Conservation (phyloP, 345 rosid genomes). For the Anacardium occidentale region DNA sequence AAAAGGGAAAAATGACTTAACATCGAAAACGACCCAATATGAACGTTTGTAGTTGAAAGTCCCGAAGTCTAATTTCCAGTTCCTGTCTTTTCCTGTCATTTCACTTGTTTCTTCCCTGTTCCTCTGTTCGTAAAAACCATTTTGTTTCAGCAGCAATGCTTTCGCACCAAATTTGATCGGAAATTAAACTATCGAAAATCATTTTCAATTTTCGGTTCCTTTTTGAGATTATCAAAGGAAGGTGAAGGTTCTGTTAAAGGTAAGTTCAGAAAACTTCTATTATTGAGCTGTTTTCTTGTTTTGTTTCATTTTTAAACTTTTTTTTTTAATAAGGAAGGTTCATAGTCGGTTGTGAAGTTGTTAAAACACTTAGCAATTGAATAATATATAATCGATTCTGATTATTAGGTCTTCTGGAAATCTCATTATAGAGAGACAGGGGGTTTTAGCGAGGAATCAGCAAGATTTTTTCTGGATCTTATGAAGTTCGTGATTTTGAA, state of each 20-base stretch:
- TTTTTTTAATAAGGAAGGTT: neutral
- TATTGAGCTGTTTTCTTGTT: neutral
- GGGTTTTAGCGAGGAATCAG: neutral
- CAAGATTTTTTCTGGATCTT: too few relatives aligned
- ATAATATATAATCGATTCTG: too few relatives aligned
- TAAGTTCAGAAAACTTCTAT: neutral
- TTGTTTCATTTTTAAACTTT: neutral
- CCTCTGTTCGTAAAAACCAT: too few relatives aligned
- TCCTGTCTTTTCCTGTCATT: conserved; percentile 33
- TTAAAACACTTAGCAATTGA: too few relatives aligned
- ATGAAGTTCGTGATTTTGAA: too few relatives aligned
- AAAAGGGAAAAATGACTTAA: neutral
- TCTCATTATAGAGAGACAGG: too few relatives aligned
- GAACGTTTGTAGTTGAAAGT: conserved; percentile 22
- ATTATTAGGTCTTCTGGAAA: too few relatives aligned
- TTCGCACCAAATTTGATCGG: too few relatives aligned
- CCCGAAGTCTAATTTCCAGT: conserved; percentile 18
- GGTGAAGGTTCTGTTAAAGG: conserved; percentile 6
- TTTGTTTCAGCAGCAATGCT: neutral
- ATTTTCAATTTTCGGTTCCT: too few relatives aligned
- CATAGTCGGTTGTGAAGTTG: neutral
- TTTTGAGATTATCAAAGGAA: too few relatives aligned
- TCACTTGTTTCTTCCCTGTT: conserved; percentile 21
- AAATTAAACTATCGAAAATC: too few relatives aligned
- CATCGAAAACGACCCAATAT: conserved; percentile 9